phyloP scores from a whole-genome alignment of 1,284 basidiomycete genomes.

The Puccinia novopanici region DNA sequence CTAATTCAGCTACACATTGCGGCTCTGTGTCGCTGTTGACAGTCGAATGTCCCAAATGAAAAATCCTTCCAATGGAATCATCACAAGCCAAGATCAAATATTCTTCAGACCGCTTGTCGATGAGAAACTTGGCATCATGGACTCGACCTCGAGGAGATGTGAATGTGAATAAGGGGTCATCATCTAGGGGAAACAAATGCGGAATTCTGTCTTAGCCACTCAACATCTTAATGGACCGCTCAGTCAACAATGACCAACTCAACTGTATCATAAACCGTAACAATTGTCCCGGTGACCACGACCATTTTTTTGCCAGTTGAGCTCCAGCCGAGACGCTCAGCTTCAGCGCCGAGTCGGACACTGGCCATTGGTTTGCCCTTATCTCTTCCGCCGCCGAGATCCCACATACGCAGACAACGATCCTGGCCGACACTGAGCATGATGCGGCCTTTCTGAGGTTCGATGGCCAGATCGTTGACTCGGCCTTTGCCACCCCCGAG shows the following conservation, averaged over 20 bases:
- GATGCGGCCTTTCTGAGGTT: conserved; percentile 26
- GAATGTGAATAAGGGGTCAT: conserved; percentile 49
- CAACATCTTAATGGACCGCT: background rate
- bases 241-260: background rate
- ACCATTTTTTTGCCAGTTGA: conserved; percentile 38
- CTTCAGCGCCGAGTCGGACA: conserved; percentile 40
- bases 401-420: conserved; percentile 49
- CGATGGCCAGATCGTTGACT: conserved; percentile 26
- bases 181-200: background rate
- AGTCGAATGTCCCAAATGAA: conserved; percentile 28
- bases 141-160: conserved; percentile 48
- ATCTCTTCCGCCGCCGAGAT: conserved; percentile 35
- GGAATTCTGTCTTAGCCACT: background rate
- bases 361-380: conserved; percentile 48
- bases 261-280: conserved; percentile 50
- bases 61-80: conserved; percentile 45
- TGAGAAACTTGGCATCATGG: conserved; percentile 48
- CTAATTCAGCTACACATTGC: conserved; percentile 40
- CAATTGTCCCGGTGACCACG: conserved; percentile 39
- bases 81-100: conserved; percentile 48
- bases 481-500: conserved; percentile 28
- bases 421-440: conserved; percentile 49
- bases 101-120: conserved; percentile 18
- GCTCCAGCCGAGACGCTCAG: conserved; percentile 45
- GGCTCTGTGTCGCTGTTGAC: conserved; percentile 38